Percentiles rank a stretch among this genome's conserved stretches.
Evolutionary conservation across 2,329 filamentous ascomycete species (phyloP).

Genomic region (Pyrenochaeta sp.): DNA sequence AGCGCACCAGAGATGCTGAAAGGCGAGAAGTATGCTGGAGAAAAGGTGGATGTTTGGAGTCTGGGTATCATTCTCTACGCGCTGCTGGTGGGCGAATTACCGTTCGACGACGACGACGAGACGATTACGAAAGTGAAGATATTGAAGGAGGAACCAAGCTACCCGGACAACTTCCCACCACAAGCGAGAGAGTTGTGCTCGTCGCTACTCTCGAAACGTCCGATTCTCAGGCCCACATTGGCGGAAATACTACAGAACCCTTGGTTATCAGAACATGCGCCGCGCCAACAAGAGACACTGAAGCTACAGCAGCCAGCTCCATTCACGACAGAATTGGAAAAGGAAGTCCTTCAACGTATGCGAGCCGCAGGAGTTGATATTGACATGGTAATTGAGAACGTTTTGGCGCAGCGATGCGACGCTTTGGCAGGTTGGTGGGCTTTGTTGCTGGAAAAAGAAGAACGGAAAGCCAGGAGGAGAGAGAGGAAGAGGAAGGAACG

Average conservation of each 20-base stretch:
- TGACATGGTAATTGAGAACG: slow-evolving; percentile 92
- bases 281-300: slow-evolving; percentile 87
- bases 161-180: slow-evolving; percentile 78
- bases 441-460: slow-evolving; percentile 90
- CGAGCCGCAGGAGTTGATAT: slow-evolving; percentile 92
- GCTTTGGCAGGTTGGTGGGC: slow-evolving; percentile 95
- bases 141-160: slow-evolving; percentile 82
- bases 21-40: slow-evolving; percentile 95
- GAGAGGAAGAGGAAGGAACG: slow-evolving; percentile 86
- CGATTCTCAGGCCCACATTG: slow-evolving; percentile 79
- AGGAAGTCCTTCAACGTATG: slow-evolving; percentile 91
- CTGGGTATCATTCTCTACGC: slow-evolving; percentile 86
- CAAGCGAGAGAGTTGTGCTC: slow-evolving; percentile 81
- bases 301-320: slow-evolving; percentile 80
- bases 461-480: slow-evolving; percentile 79
- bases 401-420: slow-evolving; percentile 88
- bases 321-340: slow-evolving; percentile 86
- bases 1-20: slow-evolving; percentile 98
- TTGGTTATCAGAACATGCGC: slow-evolving; percentile 86
- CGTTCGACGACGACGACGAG: slow-evolving; percentile 96
- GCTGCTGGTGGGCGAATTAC: slow-evolving; percentile 82
- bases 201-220: slow-evolving; percentile 86
- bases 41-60: slow-evolving; percentile 98
- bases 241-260: slow-evolving; percentile 87
- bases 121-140: slow-evolving; percentile 85